Base-by-base conservation (phyloP, 2,329 filamentous ascomycete species). In the Curvularia sp. region DNA sequence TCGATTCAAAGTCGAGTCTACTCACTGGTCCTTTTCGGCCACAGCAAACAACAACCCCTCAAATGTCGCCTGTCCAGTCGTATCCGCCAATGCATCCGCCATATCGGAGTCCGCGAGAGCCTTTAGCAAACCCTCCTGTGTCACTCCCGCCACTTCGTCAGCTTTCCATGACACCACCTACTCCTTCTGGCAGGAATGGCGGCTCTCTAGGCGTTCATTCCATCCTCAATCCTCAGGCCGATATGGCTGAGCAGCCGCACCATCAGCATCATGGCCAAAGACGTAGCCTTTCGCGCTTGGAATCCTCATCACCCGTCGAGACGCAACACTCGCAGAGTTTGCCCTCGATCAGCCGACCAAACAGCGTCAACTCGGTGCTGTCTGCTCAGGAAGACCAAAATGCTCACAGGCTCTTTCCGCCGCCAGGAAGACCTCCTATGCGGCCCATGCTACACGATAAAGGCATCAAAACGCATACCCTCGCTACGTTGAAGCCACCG, bases 381-480 rank as follows among this genome's bases (percentile, higher is more conserved):
- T 75, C 73, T 4, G 68, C 63, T 0, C 67, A 68, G 23, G 70
- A 68, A 8, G 73, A 74, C 1, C 60, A 61, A 12, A 57, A 62
- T 10, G 56, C 64, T n/a, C 61, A 53, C 15, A 68, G 68, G 54
- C 67, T 54, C 18, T 75, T 69, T 55, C 71, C 64, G 39, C 69
- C 66, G 4, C 69, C 69, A 28, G 64, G 66, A 38, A 66, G 65
- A 27, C 69, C 68, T 36, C 60, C 68, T 43, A 47, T 77, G 53
- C 79, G 85, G 62, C 81, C 82, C 32, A 81, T 86, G n/a, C 69
- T 87, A 59, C 87, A 84, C 10, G 85, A 87, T 0, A 80, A 82
- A 62, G 87, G 81, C 39, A 77, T 79, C 53, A 82, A 86, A 60
- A 79, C 83, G 25, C 78, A 81, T 18, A 86, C 83, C 65, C 68